Percentiles rank a stretch among this genome's conserved stretches.
Conservation (phyloP, 2,329 filamentous ascomycete genomes). For the Cladobotryum protrusum region DNA sequence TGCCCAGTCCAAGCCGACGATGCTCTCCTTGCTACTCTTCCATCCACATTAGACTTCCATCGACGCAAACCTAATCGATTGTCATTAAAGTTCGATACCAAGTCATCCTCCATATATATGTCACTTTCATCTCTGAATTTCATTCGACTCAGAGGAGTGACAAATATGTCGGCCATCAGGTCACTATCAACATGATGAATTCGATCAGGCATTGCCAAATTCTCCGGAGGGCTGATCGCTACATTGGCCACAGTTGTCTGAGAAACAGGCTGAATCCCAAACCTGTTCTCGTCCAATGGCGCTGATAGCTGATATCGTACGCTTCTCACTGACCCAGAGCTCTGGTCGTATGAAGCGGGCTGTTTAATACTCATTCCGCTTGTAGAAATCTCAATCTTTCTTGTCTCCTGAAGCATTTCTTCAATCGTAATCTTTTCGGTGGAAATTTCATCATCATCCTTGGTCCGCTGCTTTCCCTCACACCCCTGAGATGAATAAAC, state of each 20-base stretch:
- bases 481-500: background rate
- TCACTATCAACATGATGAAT: slow-evolving; percentile 14
- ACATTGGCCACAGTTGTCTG: background rate
- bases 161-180: slow-evolving; percentile 16
- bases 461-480: background rate
- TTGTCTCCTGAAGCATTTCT: background rate
- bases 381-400: too few species aligned
- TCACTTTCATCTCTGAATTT: slow-evolving; percentile 1
- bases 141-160: slow-evolving; percentile 18
- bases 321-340: too few species aligned
- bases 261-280: background rate
- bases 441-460: background rate
- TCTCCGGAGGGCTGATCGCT: background rate
- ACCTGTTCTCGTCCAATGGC: too few species aligned
- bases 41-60: slow-evolving; percentile 10
- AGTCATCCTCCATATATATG: background rate
- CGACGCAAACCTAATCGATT: background rate
- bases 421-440: background rate
- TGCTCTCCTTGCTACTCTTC: background rate
- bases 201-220: background rate
- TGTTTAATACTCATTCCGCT: too few species aligned
- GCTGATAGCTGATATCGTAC: too few species aligned
- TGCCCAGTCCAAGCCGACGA: background rate
- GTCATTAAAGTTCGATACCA: background rate
- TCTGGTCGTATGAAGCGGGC: too few species aligned